phyloP scores from a whole-genome alignment of 768 basidiomycete genomes.

The Lentinula lateritia region DNA sequence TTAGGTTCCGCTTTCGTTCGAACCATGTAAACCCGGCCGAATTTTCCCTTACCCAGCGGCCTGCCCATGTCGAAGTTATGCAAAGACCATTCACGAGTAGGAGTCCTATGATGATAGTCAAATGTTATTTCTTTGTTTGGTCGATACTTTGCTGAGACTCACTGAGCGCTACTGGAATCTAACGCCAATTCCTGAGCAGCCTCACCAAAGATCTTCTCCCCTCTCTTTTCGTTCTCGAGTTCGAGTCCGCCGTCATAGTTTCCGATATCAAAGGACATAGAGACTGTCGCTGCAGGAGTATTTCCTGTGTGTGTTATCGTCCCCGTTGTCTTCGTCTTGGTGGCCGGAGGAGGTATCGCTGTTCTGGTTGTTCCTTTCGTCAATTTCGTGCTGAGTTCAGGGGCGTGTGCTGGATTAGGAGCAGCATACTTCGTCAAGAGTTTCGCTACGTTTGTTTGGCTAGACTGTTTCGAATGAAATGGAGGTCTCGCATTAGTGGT shows the following conservation, averaged over 20 bases:
- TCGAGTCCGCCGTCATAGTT: slow-evolving; percentile 97
- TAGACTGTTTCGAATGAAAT: slow-evolving; percentile 46
- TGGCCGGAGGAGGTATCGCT: slow-evolving; percentile 12
- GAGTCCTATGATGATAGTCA: slow-evolving; percentile 36
- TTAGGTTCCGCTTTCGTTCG: slow-evolving; percentile 83
- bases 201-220: slow-evolving; percentile 69
- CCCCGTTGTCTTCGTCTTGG: slow-evolving; percentile 18
- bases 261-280: slow-evolving; percentile 67
- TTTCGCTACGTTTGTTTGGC: slow-evolving; percentile 61
- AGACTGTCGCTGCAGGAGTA: slow-evolving; percentile 17
- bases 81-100: slow-evolving; percentile 82
- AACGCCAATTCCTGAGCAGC: slow-evolving; percentile 78
- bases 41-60: slow-evolving; percentile 98
- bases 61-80: slow-evolving; percentile 91
- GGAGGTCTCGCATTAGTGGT: slow-evolving; percentile 24
- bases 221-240: slow-evolving; percentile 75
- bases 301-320: slow-evolving; percentile 32
- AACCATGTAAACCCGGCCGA: slow-evolving; percentile 98
- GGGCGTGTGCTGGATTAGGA: slow-evolving; percentile 42
- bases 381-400: slow-evolving; percentile 16
- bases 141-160: slow-evolving; percentile 17
- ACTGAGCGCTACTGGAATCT: slow-evolving; percentile 75
- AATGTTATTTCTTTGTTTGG: background rate
- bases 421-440: slow-evolving; percentile 71
- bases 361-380: slow-evolving; percentile 18